Evolutionary conservation across 164 flowering plant species (phyloP), one percentile per base, ranked within the genome.

Genomic region (Magnolia sinica): DNA sequence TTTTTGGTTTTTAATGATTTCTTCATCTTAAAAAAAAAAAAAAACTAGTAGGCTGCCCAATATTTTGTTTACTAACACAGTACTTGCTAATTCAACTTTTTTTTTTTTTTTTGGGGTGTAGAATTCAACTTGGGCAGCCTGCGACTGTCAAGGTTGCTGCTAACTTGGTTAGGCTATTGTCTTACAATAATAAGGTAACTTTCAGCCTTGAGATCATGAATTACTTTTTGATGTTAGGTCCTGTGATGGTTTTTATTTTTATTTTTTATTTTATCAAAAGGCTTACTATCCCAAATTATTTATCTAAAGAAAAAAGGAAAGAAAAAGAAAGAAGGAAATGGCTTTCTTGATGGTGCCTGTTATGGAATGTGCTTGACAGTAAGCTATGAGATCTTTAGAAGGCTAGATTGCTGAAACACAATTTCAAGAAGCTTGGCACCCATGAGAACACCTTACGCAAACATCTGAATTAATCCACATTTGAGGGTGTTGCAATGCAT

Each of bases 101-200:
- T 70, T 66, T 67, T 5, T 73, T 55, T 76, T 82, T n/a, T n/a
- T n/a, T n/a, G n/a, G 20, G 71, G 19, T 75, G 73, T 85, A 96
- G 99, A 82, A 96, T 94, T 78, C 98, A 94, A 81, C 87, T 88
- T 20, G 98, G 98, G 72, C 93, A 91, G 87, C 98, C 99, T 77
- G 92, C 99, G 69, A 94, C 98, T 68, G 99, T 96, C 23, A 94
- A 94, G 72, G 98, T 91, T 83, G 95, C 97, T 80, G 98, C 99
- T 65, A 96, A 92, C 82, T 89, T 96, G 74, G 83, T 89, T 79
- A 86, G 98, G 84, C 73, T 91, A 22, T 74, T 96, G 64, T 77
- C 98, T 0, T 96, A 96, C 77, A 86, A 82, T 73, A 96, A 96
- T 83, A 94, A 96, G 97, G 99, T 94, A 76, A 61, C 18, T 10